Percentiles rank a stretch among this genome's conserved stretches.
phyloP scores from a whole-genome alignment of 192 early-diverging fungal species.

The Coemansia sp. region DNA sequence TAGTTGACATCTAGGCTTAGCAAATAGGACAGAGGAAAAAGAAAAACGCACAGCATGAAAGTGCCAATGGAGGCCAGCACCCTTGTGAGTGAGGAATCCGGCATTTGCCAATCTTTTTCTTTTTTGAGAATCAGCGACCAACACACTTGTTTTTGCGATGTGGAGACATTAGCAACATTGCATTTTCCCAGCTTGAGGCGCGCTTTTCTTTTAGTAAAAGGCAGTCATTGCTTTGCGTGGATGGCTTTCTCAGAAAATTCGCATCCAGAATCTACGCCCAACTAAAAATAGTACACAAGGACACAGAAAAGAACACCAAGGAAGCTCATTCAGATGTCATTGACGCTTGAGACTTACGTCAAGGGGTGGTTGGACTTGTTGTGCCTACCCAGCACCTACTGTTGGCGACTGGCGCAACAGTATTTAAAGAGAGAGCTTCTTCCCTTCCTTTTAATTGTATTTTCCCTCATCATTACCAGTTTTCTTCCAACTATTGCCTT shows the following conservation, averaged over 20 bases:
- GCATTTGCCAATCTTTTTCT: too few relatives aligned
- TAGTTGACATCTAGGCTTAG: too few relatives aligned
- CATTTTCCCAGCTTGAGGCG: not conserved
- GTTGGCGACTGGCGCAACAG: not conserved
- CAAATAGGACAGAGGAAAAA: too few relatives aligned
- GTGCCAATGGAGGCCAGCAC: too few relatives aligned
- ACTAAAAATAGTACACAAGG: too few relatives aligned
- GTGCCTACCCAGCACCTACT: not conserved
- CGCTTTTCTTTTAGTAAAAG: not conserved
- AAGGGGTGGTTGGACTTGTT: too few relatives aligned
- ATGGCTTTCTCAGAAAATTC: not conserved
- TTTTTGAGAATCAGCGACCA: not conserved
- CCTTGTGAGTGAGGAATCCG: too few relatives aligned
- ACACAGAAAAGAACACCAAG: not conserved
- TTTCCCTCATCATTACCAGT: not conserved
- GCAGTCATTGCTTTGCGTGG: not conserved
- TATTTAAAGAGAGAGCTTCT: not conserved
- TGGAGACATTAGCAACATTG: not conserved
- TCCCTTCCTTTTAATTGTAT: not conserved
- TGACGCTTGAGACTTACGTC: too few relatives aligned
- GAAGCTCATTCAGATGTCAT: not conserved
- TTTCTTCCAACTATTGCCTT: not conserved
- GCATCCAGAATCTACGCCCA: not conserved
- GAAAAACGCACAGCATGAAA: too few relatives aligned
- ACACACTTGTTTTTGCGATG: not conserved